Base-by-base conservation (phyloP, 345 rosid species). In the Tarenaya hassleriana region DNA sequence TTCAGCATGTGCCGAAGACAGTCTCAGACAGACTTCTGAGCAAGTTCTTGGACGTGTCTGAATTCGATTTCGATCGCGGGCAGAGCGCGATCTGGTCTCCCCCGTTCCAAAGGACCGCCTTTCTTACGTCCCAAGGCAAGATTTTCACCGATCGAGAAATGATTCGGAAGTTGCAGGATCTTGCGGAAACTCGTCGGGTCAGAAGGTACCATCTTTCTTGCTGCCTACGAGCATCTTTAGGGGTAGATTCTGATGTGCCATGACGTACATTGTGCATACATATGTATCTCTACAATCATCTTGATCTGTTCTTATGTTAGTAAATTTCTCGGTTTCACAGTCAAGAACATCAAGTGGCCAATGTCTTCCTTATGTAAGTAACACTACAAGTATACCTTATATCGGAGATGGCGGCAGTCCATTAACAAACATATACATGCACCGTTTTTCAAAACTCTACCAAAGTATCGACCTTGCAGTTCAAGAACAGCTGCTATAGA, bases 61-160 rank as follows among this genome's bases (percentile, higher is more conserved):
- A 78, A 43, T 86, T 61, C 14, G 78, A 75, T 45, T 86, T 86
- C 41, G 88, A 86, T 58, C 72, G 74, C 34, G 63, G 68, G 60
- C 47, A 50, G 33, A 86, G 95, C 11, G 86, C 77, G 14, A 29
- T 86, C 33, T 86, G 95, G 95, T 86, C 95, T 69, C 95, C 95
- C 29, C 86, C 86, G 0, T 41, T 86, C 56, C 74, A 41, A 59
- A 68, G 88, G 50, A 76, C 56, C 4, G 75, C 70, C 4, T 86
- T 80, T 70, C 48, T 86, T 69, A 75, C 71, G 56, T 76, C 88
- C 0, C 75, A 74, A 16, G 83, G 72, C 5, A 68, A 45, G 50
- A 84, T 90, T 4, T 68, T 78, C 41, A 84, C 79, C 0, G 86
- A 68, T 42, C 70, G 65, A 46, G 79, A 81, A 34, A 75, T 90